Evolutionary conservation across 2,329 filamentous ascomycete species (phyloP), one percentile per base, ranked within the genome.

Genomic region (Colletotrichum phormii): DNA sequence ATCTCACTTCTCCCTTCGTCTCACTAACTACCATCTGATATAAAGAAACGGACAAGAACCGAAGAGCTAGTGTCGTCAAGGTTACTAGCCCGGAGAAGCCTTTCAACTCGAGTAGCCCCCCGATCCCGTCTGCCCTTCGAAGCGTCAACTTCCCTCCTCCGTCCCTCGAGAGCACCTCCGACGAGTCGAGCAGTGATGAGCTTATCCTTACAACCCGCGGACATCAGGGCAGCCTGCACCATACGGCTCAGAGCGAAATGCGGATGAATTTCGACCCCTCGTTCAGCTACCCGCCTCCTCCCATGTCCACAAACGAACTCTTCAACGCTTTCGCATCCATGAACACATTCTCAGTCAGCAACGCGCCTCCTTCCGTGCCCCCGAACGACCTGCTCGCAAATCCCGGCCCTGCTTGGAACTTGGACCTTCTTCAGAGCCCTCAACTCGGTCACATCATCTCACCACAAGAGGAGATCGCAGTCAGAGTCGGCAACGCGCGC

Each of bases 1-100:
- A n/a, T 3, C 18, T 35, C 5, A 22, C 8, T 26, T 9, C 12
- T 51, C 7, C 2, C 33, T 9, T 35, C 4, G 15, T 53, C 8
- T 51, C 29, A 24, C 46, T 63, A 13, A 29, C 24, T 63, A 9
- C 42, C n/a, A 9, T 24, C 29, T 7, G 13, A 5, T 4, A 11
- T n/a, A 24, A 24, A 72, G 69, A 64, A 18, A 72, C 58, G 12
- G 69, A 72, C 42, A n/a, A 54, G 13, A 59, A 69, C 31, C 66
- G 67, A 46, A 60, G 69, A 59, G 69, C 69, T 9, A 69, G 65
- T 3, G 51, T 72, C 33, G 42, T 72, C 26, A 29, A 42, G 24
- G 12, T 61, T 13, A 15, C 49, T 11, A 69, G 37, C 22, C 59
- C 64, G n/a, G 26, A 42, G 35, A 60, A 60, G 49, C 26, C 6